Evolutionary conservation across 176 grass and related monocot genomes (phyloP).

Genomic region (Carex parvula): DNA sequence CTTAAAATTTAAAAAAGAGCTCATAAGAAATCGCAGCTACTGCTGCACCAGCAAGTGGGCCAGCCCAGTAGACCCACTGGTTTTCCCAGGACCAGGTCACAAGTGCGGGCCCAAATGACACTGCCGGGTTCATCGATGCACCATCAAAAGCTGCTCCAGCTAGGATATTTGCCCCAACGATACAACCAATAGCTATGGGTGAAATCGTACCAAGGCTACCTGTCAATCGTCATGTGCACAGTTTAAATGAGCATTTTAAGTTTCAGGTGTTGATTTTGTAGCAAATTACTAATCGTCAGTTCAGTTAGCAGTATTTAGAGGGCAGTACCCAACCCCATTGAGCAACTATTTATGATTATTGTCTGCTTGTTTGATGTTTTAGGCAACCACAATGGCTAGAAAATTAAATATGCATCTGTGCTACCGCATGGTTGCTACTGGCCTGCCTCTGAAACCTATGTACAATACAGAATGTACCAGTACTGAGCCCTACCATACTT

Average conservation of each 20-base stretch:
- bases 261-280: neutral
- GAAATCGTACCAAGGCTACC: constrained; percentile 32
- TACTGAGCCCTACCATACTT: neutral
- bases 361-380: neutral
- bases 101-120: constrained; percentile 33
- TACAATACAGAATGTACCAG: neutral
- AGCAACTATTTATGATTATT: neutral
- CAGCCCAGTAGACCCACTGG: constrained; percentile 43
- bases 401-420: constrained; percentile 9
- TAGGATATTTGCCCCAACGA: constrained; percentile 42
- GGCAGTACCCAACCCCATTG: neutral
- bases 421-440: neutral
- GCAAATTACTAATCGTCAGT: neutral
- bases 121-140: constrained; percentile 42
- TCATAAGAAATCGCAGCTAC: constrained; percentile 31
- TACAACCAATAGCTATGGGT: constrained; percentile 36
- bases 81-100: constrained; percentile 32
- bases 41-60: constrained; percentile 30
- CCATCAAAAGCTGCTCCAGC: constrained; percentile 34
- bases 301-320: neutral
- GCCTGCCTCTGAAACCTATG: neutral
- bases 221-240: constrained; percentile 1
- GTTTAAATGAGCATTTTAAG: neutral
- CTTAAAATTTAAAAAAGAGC: constrained; percentile 13
- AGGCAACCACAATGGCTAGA: neutral